Evolutionary conservation across 164 flowering plant genomes (phyloP).

Genomic region (Cinnamomum chago): DNA sequence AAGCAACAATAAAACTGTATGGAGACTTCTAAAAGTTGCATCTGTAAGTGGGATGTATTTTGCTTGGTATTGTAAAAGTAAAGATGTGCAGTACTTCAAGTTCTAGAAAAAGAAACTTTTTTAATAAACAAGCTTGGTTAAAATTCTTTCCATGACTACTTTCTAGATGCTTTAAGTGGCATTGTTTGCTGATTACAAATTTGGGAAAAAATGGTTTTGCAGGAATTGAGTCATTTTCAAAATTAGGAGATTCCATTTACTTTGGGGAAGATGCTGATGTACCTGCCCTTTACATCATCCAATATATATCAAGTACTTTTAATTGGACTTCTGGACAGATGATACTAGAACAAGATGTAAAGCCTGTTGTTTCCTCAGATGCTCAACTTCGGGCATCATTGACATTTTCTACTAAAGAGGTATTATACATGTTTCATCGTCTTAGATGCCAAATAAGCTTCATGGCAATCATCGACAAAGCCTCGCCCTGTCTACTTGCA

Average conservation of each 20-base stretch:
- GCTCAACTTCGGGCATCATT: constrained; percentile 49
- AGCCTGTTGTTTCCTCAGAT: constrained; percentile 63
- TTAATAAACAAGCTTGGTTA: no score
- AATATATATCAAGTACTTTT: constrained; percentile 74
- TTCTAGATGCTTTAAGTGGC: no score
- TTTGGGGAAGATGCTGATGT: constrained; percentile 55
- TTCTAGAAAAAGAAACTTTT: no score
- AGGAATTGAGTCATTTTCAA: constrained; percentile 96
- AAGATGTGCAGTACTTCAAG: no score
- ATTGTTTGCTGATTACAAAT: no score
- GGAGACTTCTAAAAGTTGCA: no score
- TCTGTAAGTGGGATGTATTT: no score
- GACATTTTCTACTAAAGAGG: constrained; percentile 44
- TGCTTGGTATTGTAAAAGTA: no score
- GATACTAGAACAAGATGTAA: constrained; percentile 49
- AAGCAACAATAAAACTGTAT: no score
- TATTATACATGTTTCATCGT: constrained; percentile 1
- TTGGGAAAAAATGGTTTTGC: constrained; percentile 9
- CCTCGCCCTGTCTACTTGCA: no score
- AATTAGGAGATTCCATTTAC: constrained; percentile 94
- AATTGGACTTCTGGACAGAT: constrained; percentile 62
- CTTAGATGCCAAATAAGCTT: background rate
- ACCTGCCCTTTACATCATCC: constrained; percentile 66
- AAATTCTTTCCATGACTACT: no score
- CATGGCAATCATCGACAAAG: no score